Conservation (phyloP, 768 basidiomycete genomes). For the Tremella fuciformis region DNA sequence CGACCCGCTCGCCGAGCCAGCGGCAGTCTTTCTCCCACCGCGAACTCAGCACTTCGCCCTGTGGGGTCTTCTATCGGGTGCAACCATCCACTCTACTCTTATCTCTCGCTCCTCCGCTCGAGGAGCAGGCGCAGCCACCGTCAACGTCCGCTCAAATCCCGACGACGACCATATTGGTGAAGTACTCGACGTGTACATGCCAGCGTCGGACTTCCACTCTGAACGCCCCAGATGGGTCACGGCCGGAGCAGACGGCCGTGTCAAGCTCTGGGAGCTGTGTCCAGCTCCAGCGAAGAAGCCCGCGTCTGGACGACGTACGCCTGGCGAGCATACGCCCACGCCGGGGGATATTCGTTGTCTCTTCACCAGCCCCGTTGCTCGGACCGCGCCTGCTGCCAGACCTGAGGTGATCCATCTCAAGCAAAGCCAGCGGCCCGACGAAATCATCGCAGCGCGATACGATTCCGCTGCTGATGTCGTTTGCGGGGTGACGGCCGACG, state of each 20-base stretch:
- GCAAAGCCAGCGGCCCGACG: constrained; percentile 28
- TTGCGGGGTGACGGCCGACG: constrained; percentile 39
- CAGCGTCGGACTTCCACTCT: constrained; percentile 4
- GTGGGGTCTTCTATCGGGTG: constrained; percentile 41
- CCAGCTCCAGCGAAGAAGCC: constrained; percentile 5
- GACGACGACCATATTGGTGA: constrained; percentile 32
- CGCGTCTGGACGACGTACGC: constrained; percentile 19
- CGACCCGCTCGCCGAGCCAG: constrained; percentile 22
- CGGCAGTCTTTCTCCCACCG: constrained; percentile 23
- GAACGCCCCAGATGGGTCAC: constrained; percentile 27
- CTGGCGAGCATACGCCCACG: constrained; percentile 7
- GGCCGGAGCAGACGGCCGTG: constrained; percentile 40
- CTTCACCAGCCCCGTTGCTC: constrained; percentile 20
- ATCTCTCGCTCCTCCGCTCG: constrained; percentile 28
- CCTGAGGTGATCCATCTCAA: constrained; percentile 31
- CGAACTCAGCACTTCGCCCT: constrained; percentile 30
- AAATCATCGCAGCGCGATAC: constrained; percentile 34
- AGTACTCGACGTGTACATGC: constrained; percentile 35
- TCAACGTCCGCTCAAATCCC: constrained; percentile 24
- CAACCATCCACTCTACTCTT: constrained; percentile 38
- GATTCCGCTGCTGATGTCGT: constrained; percentile 22
- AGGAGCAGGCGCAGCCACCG: constrained; percentile 35
- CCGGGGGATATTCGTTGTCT: constrained; percentile 24
- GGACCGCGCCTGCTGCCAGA: constrained; percentile 18
- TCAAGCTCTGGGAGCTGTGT: constrained; percentile 40